A percentile compares a stretch with the other conserved stretches of the same genome.
Conservation (phyloP, 163 green algal genomes). For the Scenedesmus sp. region DNA sequence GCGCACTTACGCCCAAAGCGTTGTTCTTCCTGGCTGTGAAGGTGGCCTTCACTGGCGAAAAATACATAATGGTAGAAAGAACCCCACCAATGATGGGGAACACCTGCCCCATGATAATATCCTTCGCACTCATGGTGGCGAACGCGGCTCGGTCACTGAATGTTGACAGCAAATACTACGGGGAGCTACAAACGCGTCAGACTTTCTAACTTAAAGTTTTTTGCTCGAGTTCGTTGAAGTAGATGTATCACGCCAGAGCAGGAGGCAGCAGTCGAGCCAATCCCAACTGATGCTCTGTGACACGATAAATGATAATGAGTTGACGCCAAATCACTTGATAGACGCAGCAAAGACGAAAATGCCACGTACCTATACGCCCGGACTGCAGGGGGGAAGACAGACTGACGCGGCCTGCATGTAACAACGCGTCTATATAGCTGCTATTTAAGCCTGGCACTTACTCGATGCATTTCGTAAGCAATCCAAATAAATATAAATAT, state of each 20-base stretch:
- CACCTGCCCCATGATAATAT: constrained; percentile 56
- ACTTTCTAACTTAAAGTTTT: background rate
- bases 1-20: constrained; percentile 51
- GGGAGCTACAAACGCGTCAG: background rate
- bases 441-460: background rate
- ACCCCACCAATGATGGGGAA: constrained; percentile 60
- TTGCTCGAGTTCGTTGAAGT: background rate
- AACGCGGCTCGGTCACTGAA: background rate
- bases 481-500: too few species aligned
- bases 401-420: background rate
- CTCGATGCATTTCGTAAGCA: background rate
- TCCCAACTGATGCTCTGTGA: background rate
- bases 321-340: background rate
- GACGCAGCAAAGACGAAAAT: background rate
- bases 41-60: constrained; percentile 53
- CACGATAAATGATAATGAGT: background rate
- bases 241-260: background rate
- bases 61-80: constrained; percentile 56
- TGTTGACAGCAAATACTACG: background rate
- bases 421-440: background rate
- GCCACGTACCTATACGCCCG: too few species aligned
- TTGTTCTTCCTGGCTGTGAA: constrained; percentile 34
- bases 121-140: constrained; percentile 39
- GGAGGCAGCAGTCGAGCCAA: background rate
- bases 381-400: background rate